Conservation (phyloP, 2,329 filamentous ascomycete species). For the Dactylellina parvicollis region DNA sequence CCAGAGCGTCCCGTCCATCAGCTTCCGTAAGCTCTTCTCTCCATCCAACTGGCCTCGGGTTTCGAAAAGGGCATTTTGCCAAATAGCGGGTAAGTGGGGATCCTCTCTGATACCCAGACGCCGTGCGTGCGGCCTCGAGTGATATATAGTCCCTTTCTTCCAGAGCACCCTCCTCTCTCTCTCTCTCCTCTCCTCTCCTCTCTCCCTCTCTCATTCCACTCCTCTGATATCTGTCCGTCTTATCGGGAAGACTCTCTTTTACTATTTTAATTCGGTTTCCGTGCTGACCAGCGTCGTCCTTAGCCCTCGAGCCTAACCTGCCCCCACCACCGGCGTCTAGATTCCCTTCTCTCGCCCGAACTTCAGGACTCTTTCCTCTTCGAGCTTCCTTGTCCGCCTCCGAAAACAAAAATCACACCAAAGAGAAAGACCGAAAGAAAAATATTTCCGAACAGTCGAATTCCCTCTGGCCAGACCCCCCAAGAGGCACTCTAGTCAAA, state of each 20-base stretch:
- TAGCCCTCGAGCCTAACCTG: constrained; percentile 9
- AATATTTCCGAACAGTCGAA: too few relatives aligned
- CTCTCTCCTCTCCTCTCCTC: not conserved
- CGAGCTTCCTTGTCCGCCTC: constrained; percentile 7
- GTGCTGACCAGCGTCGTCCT: constrained; percentile 12
- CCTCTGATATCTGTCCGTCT: constrained; percentile 6
- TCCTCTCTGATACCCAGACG: not conserved
- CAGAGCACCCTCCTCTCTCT: too few relatives aligned
- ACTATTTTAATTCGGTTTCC: not conserved
- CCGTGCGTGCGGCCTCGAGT: not conserved
- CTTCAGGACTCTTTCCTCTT: constrained; percentile 28
- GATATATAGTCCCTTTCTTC: not conserved
- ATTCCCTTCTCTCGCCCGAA: constrained; percentile 32
- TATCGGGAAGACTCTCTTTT: not conserved
- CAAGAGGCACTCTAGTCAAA: not conserved
- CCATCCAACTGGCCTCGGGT: too few relatives aligned
- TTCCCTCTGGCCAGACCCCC: constrained; percentile 23
- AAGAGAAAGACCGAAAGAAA: too few relatives aligned
- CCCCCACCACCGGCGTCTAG: constrained; percentile 22
- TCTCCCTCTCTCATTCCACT: not conserved
- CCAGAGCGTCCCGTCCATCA: constrained; percentile 13
- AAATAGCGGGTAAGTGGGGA: constrained; percentile 51
- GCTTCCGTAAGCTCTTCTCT: too few relatives aligned
- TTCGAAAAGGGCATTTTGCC: constrained; percentile 28
- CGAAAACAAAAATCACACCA: not conserved